Evolutionary conservation across 1,284 basidiomycete species (phyloP), one percentile per base, ranked within the genome.

Genomic region (Pseudozyma sp.): DNA sequence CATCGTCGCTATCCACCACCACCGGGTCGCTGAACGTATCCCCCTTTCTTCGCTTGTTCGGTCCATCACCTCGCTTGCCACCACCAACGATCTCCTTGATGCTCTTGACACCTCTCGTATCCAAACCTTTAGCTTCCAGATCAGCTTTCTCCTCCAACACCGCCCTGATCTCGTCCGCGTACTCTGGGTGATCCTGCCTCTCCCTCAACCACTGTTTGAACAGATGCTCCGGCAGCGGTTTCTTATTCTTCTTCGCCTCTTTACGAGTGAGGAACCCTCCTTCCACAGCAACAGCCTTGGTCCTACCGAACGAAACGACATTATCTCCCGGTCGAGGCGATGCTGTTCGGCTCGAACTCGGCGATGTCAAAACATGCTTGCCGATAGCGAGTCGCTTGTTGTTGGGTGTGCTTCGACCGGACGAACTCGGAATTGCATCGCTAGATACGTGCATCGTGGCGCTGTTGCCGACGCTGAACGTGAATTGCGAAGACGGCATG

Each of bases 401-500:
- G 19, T 44, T 54, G 1, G 52, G 34, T 34, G 44, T 35, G 46
- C 46, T 47, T 14, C 62, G 42, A 14, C 53, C 46, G 1, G 57
- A 54, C 16, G 57, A 54, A 31, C 56, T 56, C 6, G 37, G 35
- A 1, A 54, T 16, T 7, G 58, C 58, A 56, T 66, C 66, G 3
- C 53, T 59, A 3, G 60, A 34, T 0, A 77, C 60, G 30, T 77
- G 72, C 68, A 77, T 68, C 34, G 57, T 62, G 2, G 75, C 75
- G 11, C 59, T 44, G 34, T 48, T 55, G 5, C 71, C 75, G 3
- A 75, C 65, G 5, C 49, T 54, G 46, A 78, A 78, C 39, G 70
- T 71, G 42, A 75, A 78, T 24, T 70, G 65, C n/a, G 68, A 57
- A 2, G 63, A 58, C 0, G 63, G 63, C 62, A 69, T 61, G 31